Base-by-base conservation (phyloP, 106 monocot species). In the Chionographis japonica region DNA sequence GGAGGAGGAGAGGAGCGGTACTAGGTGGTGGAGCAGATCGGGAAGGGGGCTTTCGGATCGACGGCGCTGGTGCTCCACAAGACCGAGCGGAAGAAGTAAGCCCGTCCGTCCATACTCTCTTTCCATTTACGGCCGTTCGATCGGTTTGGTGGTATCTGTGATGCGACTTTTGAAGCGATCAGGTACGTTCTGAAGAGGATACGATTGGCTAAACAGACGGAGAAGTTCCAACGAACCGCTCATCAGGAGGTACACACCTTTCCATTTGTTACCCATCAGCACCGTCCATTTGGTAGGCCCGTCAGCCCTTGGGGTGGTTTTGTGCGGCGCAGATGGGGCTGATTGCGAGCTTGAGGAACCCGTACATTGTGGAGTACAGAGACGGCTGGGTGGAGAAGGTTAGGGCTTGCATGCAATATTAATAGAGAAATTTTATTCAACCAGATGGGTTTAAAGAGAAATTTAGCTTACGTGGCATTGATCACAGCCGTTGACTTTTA, bases 371-470 rank as follows among this genome's bases (percentile, higher is more conserved):
- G 67, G 83, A 90, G 71, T 94, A 83, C 81, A 94, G 79, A 43
- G 94, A 94, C 66, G 84, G 90, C 3, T 94, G 94, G 94, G 85
- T 94, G 63, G 94, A 94, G 15, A 74, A 94, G 90, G 94, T 94
- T 36, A 46, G 15, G 41, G 15, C 11, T 69, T 15, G 46, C 46
- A 6, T 46, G 46, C 27, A 27, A 27, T 27, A 27, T 27, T 27
- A 27, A 27, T 27, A 27, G 27, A 27, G 1, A 27, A 27, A 27
- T 27, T 0, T 0, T 27, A 27, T 27, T 27, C 27, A 27, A 27
- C 27, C 27, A 27, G 27, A 27, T 27, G 27, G 27, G 27, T 27
- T 27, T 27, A 27, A 0, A 27, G 0, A 27, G 27, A 27, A 27
- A 1, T 27, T 27, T 27, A 27, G 27, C 27, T 27, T 27, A 27